Conservation (phyloP, 148 eudicot genomes). For the Fagopyrum esculentum region DNA sequence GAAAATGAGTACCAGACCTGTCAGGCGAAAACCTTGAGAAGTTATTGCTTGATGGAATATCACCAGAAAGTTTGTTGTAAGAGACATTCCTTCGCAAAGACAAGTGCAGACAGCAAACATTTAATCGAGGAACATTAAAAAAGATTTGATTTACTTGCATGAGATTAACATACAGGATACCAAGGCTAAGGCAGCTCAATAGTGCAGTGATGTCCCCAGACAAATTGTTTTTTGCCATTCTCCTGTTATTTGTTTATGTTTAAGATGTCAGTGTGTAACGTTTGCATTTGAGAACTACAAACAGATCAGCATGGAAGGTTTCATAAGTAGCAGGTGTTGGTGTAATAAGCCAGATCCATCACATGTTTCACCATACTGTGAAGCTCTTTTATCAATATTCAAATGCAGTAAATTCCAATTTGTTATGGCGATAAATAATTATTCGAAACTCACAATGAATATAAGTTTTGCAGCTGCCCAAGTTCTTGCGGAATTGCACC, state of each 20-base stretch:
- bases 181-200: slow-evolving; percentile 71
- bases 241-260: slow-evolving; percentile 38
- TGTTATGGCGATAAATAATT: not conserved
- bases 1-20: slow-evolving; percentile 38
- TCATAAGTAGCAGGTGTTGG: not conserved
- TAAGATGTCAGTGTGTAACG: not conserved
- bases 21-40: slow-evolving; percentile 85
- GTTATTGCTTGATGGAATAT: slow-evolving; percentile 74
- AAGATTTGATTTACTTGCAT: not conserved
- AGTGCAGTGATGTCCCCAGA: slow-evolving; percentile 70
- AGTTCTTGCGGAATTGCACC: slow-evolving; percentile 79
- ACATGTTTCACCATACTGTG: not conserved
- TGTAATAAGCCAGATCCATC: not conserved
- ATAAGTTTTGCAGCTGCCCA: slow-evolving; percentile 79
- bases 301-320: not conserved
- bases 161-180: slow-evolving; percentile 46
- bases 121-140: not conserved
- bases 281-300: not conserved
- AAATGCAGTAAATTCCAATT: not conserved
- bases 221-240: slow-evolving; percentile 75
- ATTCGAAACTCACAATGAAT: slow-evolving; percentile 57
- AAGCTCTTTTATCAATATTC: not conserved
- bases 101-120: not conserved
- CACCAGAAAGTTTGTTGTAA: slow-evolving; percentile 69
- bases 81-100: slow-evolving; percentile 69